Evolutionary conservation across 2,329 filamentous ascomycete species (phyloP), one percentile per base, ranked within the genome.

Genomic region (Neoscytalidium dimidiatum): DNA sequence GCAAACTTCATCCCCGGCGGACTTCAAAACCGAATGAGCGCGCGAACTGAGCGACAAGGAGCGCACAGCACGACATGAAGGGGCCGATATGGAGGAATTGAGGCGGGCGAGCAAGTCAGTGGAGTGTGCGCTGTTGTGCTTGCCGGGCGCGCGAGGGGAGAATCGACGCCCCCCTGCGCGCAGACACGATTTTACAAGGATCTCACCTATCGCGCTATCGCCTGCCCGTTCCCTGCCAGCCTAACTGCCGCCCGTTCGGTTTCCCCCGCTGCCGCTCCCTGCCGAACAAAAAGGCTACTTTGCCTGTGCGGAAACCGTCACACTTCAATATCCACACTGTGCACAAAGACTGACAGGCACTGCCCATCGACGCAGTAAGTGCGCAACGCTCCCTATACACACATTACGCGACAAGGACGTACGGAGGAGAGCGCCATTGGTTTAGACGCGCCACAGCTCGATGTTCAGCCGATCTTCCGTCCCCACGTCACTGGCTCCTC

Each of bases 1-100:
- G 85, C 85, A 72, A 87, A 88, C 77, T 88, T 88, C 85, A 88
- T 88, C 2, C 46, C 38, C 46, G 29, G 41, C n/a, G 28, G 28
- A 4, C 11, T 23, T 60, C 38, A 60, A 26, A 26, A 68, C 49
- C 35, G 28, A 56, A 52, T 13, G 31, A 56, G 35, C 13, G 35
- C 21, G 31, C 33, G 60, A 51, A 26, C 17, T 11, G 11, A 17
- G 19, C 29, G 41, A n/a, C 8, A 19, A n/a, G 26, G 21, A 33
- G 19, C 19, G 23, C 29, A 35, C 61, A 28, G 17, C 48, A n/a
- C 31, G 35, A 33, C 61, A 62, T 41, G 31, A 52, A 41, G 35
- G 17, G 17, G 3, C 28, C 19, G 31, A n/a, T 26, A 35, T 43
- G 8, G 35, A 56, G 38, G 46, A 23, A 43, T 26, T 35, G 23